Evolutionary conservation across 345 rosid species (phyloP), one percentile per base, ranked within the genome.

Genomic region (Nephelium lappaceum): DNA sequence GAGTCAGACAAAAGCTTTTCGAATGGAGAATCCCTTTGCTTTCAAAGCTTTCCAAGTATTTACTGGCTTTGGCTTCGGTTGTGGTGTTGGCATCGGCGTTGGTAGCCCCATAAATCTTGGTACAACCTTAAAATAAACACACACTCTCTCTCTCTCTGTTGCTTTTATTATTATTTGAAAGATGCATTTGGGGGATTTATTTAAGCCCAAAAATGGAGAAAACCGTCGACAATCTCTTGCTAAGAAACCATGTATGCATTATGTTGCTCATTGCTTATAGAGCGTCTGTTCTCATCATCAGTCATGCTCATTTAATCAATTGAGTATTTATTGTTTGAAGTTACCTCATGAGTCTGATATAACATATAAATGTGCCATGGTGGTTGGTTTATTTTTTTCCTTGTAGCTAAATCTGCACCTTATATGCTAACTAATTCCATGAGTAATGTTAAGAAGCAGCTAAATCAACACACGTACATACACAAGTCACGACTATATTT

Each of bases 1-100:
- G 77, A 84, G 84, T 77, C 85, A 89, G 77, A 83, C 84, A 78
- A 87, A 84, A 82, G 81, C 79, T 49, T 79, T 89, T 24, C 78
- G 81, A 80, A 3, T 93, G 5, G 93, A 90, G 87, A 96, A 92
- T 82, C 98, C 98, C 23, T 92, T 97, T 84, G 79, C 97, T 87
- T 92, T 93, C 74, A 96, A 94, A 85, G 93, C 88, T 74, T 84
- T 84, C 87, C 99, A 93, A 87, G 95, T 93, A 77, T 96, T 94
- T 79, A 96, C 98, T 0, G 98, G 98, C 72, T 93, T 96, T 77
- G 99, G 99, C 77, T 55, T 96, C 19, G 99, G 99, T 72, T 94
- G 99, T 49, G 99, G 98, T 43, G 79, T 92, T 81, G 99, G 98
- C 73, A 93, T 96, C 67, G 99, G 99, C 49, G 88, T 84, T 76